Evolutionary conservation across 2,329 filamentous ascomycete species (phyloP).

Genomic region (Paradendryphiella salina): DNA sequence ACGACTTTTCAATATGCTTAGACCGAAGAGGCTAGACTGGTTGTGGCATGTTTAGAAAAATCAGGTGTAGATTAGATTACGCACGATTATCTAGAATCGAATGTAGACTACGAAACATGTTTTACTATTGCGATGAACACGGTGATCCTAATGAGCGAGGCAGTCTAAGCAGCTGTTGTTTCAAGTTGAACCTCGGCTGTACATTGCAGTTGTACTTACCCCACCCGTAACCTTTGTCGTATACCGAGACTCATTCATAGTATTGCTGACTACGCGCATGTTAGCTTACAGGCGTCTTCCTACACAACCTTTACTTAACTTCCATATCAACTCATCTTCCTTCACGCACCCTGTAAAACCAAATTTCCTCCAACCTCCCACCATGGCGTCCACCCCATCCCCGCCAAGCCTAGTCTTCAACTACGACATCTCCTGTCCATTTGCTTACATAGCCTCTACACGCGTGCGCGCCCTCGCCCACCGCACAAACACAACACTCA

Average conservation of each 20-base stretch:
- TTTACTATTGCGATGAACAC: neutral
- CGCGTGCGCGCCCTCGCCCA: slow-evolving; percentile 36
- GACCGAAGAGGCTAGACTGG: neutral
- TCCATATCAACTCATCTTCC: neutral
- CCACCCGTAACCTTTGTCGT: slow-evolving; percentile 1
- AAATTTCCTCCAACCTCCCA: neutral
- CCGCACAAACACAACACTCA: slow-evolving; percentile 30
- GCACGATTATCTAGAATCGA: neutral
- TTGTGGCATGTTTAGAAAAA: neutral
- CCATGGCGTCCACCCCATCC: slow-evolving; percentile 10
- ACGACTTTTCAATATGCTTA: slow-evolving; percentile 74
- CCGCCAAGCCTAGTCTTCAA: slow-evolving; percentile 30
- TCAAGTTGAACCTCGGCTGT: slow-evolving; percentile 10
- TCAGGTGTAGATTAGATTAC: neutral
- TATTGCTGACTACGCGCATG: neutral
- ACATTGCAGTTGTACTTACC: slow-evolving; percentile 1
- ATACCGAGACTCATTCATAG: slow-evolving; percentile 6
- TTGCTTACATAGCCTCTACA: slow-evolving; percentile 46
- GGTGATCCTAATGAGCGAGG: neutral
- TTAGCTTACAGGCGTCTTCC: neutral
- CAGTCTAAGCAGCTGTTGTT: neutral
- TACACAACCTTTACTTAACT: neutral
- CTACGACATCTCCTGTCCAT: slow-evolving; percentile 45
- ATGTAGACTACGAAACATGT: neutral
- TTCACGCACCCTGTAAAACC: neutral